Percentiles rank a stretch among this genome's conserved stretches.
phyloP scores from a whole-genome alignment of 352 stramenopile genomes.

The Hyaloperonospora arabidopsidis region DNA sequence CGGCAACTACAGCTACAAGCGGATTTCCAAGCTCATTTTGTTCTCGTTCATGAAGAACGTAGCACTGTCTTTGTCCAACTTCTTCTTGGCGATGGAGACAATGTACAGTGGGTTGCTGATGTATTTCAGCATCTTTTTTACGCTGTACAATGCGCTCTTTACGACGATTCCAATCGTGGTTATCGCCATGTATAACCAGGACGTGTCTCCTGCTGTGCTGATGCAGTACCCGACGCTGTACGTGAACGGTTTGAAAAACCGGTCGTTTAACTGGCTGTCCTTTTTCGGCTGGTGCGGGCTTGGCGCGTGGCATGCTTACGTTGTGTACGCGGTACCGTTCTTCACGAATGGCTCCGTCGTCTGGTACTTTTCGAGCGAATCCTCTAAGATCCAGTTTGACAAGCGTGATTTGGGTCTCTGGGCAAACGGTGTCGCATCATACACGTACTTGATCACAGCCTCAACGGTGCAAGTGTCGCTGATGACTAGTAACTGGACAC shows the following conservation, averaged over 20 bases:
- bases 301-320: slow-evolving; percentile 82
- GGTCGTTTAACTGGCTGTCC: slow-evolving; percentile 85
- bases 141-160: slow-evolving; percentile 85
- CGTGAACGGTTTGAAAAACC: slow-evolving; percentile 81
- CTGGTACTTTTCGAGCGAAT: slow-evolving; percentile 69
- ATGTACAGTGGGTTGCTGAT: slow-evolving; percentile 86
- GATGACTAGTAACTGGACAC: slow-evolving; percentile 87
- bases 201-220: slow-evolving; percentile 78
- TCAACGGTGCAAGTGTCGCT: slow-evolving; percentile 80
- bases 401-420: slow-evolving; percentile 70
- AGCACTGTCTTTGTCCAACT: slow-evolving; percentile 77
- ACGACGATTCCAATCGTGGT: slow-evolving; percentile 86
- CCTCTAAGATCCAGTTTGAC: slow-evolving; percentile 49
- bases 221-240: slow-evolving; percentile 88
- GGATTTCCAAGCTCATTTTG: slow-evolving; percentile 83
- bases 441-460: slow-evolving; percentile 81
- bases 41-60: slow-evolving; percentile 89
- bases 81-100: slow-evolving; percentile 73
- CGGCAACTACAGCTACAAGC: slow-evolving; percentile 88
- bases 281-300: slow-evolving; percentile 84
- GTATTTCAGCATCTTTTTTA: slow-evolving; percentile 88
- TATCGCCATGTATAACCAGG: slow-evolving; percentile 88
- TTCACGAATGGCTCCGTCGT: slow-evolving; percentile 78
- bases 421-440: slow-evolving; percentile 71
- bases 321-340: slow-evolving; percentile 80